Percentiles rank a stretch among this genome's conserved stretches.
phyloP scores from a whole-genome alignment of 2,329 filamentous ascomycete species.

The Arthrocladium fulminans region DNA sequence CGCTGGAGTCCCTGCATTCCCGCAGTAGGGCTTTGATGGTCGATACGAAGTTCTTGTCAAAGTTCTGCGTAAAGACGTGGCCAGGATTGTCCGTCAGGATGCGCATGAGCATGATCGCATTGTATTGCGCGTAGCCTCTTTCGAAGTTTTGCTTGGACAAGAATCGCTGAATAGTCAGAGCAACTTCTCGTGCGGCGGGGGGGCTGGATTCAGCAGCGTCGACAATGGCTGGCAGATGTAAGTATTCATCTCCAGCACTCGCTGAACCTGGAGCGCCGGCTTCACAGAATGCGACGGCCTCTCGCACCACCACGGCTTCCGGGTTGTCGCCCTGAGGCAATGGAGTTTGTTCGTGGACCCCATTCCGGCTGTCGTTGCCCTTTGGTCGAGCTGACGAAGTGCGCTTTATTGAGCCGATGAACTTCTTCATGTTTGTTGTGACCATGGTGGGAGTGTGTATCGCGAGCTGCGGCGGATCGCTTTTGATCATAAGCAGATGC shows the following conservation, averaged over 20 bases:
- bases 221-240: conserved; percentile 87
- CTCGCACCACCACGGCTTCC: conserved; percentile 31
- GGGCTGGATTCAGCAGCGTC: conserved; percentile 91
- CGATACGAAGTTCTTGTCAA: conserved; percentile 76
- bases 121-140: conserved; percentile 73
- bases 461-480: background rate
- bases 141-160: conserved; percentile 61
- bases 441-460: conserved; percentile 1
- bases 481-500: background rate
- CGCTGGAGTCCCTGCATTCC: conserved; percentile 60
- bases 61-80: conserved; percentile 76
- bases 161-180: conserved; percentile 71
- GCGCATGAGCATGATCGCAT: conserved; percentile 87
- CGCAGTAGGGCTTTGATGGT: conserved; percentile 67
- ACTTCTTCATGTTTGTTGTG: conserved; percentile 11
- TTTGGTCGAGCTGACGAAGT: background rate
- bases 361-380: conserved; percentile 1
- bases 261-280: conserved; percentile 49
- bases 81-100: conserved; percentile 92
- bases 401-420: conserved; percentile 9
- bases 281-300: conserved; percentile 64
- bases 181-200: conserved; percentile 70
- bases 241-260: conserved; percentile 69
- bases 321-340: conserved; percentile 29
- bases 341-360: background rate